Percentiles rank a stretch among this genome's conserved stretches.
Evolutionary conservation across 805 yeast genomes (phyloP).

Genomic region (Metschnikowia baotianmanensis): DNA sequence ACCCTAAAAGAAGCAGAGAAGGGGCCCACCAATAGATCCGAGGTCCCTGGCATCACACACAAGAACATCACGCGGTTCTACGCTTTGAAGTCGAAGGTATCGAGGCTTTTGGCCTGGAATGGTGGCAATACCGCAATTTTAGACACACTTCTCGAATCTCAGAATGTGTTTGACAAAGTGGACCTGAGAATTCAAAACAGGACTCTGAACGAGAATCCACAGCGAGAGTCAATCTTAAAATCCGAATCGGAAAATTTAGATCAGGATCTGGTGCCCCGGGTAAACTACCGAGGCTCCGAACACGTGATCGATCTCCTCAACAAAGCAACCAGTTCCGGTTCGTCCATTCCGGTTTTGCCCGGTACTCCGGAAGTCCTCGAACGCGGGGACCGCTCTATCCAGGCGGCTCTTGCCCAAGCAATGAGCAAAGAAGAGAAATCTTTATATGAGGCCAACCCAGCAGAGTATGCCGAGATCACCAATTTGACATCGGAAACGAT

Average conservation of each 20-base stretch:
- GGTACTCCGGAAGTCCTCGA: neutral
- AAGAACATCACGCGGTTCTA: conserved; percentile 6
- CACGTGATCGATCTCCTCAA: conserved; percentile 9
- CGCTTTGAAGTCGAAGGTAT: conserved; percentile 8
- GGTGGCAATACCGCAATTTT: conserved; percentile 59
- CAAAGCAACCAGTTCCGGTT: neutral
- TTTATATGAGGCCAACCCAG: conserved; percentile 10
- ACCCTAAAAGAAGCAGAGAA: conserved; percentile 2
- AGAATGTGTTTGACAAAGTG: conserved; percentile 25
- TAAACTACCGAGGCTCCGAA: conserved; percentile 9
- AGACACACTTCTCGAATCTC: conserved; percentile 54
- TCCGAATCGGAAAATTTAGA: no score
- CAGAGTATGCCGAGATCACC: conserved; percentile 16
- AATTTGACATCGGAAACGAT: conserved; percentile 20
- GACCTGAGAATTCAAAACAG: conserved; percentile 13
- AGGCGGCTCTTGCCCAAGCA: conserved; percentile 25
- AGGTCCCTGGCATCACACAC: conserved; percentile 1
- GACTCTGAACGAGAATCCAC: neutral
- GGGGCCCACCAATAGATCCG: neutral
- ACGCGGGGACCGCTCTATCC: conserved; percentile 18
- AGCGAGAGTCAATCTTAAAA: no score
- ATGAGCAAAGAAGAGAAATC: conserved; percentile 19
- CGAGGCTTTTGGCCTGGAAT: conserved; percentile 29
- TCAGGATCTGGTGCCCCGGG: neutral
- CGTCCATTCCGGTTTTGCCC: no score